These are phyloP conservation scores for Sarcomyxa edulis DNA, from an alignment of 768 basidiomycete species.

Conservation along the genomic window DNA sequence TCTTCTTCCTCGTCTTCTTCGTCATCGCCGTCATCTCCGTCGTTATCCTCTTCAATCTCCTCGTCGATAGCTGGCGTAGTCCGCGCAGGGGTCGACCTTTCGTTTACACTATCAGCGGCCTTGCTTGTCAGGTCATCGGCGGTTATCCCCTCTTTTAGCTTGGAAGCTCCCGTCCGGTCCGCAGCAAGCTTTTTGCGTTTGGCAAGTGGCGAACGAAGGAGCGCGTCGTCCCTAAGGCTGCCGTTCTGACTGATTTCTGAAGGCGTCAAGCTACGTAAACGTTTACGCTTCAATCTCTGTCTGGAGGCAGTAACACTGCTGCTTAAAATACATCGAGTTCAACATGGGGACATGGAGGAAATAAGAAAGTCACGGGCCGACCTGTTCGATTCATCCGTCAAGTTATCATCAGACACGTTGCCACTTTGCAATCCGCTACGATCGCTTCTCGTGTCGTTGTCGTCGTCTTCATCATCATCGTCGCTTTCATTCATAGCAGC, in stretches of 20 bases:
- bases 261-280: constrained; percentile 67
- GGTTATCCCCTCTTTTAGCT: constrained; percentile 61
- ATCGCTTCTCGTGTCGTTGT: constrained; percentile 34
- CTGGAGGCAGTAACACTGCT: constrained; percentile 32
- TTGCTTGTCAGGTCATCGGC: constrained; percentile 52
- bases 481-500: constrained; percentile 82
- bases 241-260: constrained; percentile 44
- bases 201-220: constrained; percentile 62
- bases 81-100: constrained; percentile 10
- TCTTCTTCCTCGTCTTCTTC: constrained; percentile 58
- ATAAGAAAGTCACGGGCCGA: constrained; percentile 25
- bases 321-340: constrained; percentile 9
- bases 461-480: constrained; percentile 61
- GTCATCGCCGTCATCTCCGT: constrained; percentile 31
- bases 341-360: constrained; percentile 12
- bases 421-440: constrained; percentile 38
- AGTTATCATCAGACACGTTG: constrained; percentile 40
- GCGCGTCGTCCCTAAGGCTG: constrained; percentile 35
- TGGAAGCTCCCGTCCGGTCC: constrained; percentile 60
- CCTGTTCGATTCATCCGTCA: constrained; percentile 47
- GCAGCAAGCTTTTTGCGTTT: constrained; percentile 77
- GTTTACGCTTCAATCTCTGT: constrained; percentile 55
- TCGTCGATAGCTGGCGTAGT: constrained; percentile 12
- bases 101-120: constrained; percentile 6
- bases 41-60: constrained; percentile 30